Base-by-base conservation (phyloP, 371 early-diverging fungal species). In the Sporodiniella umbellata region DNA sequence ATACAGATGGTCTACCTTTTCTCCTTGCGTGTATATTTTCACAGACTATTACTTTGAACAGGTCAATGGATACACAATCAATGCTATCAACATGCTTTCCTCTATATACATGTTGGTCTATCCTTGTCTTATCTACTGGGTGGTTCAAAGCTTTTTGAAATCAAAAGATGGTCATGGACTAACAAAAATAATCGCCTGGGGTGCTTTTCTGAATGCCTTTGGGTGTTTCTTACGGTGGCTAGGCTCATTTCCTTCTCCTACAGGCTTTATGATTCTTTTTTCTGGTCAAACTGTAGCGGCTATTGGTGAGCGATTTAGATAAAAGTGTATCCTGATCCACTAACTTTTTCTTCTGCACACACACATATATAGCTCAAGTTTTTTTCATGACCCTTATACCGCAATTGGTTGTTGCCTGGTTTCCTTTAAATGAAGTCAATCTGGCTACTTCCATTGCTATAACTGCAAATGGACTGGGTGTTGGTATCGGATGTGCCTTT, bases 381-480 rank as follows among this genome's bases (percentile, higher is more conserved):
- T 78, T 78, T 53, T 74, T 78, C 52, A 48, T 80, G 11, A 62
- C 78, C 2, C 44, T 79, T 8, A 77, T 77, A 2, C 77, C 80
- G 14, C 68, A 64, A 39, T 57, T 79, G 24, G 77, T 75, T 8
- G 73, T 71, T 17, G 66, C 68, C 14, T 79, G 77, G 80, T 79
- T 79, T 60, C 70, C 66, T 1, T 55, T 67, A 19, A 66, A 60
- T 17, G 66, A 74, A 52, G 57, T 72, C 39, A 78, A 78, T 45
- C 17, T 70, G 30, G 69, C 66, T 8, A 73, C 73, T 1, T 61
- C 78, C 0, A 59, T 80, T 48, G 80, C 75, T 1, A 71, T 78
- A n/a, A 70, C 72, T 8, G 69, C 72, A 0, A 78, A 80, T 54
- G 71, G 66, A 31, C 57, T 78, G 12, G 80, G 80, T 8, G 60